phyloP scores from a whole-genome alignment of 2,329 filamentous ascomycete genomes.

The Annulohypoxylon truncatum region DNA sequence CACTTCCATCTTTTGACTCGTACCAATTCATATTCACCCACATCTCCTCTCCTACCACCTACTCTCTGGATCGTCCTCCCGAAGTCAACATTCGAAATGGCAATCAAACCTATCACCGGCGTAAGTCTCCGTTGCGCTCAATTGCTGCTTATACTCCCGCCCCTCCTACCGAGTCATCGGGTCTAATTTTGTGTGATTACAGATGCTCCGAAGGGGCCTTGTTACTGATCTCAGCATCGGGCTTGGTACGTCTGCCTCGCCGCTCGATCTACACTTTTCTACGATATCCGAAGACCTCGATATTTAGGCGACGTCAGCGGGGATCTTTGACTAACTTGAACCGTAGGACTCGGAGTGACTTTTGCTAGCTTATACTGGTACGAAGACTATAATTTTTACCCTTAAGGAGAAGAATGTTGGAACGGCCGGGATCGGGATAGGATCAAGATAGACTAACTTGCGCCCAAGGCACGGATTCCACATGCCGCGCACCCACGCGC shows the following conservation, averaged over 20 bases:
- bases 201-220: slow-evolving; percentile 72
- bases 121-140: slow-evolving; percentile 60
- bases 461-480: slow-evolving; percentile 69
- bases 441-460: slow-evolving; percentile 29
- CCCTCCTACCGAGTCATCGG: slow-evolving; percentile 12
- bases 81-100: slow-evolving; percentile 57
- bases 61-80: slow-evolving; percentile 9
- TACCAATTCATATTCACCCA: slow-evolving; percentile 4
- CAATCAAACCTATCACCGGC: slow-evolving; percentile 68
- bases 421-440: background rate
- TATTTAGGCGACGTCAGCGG: background rate
- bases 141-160: slow-evolving; percentile 47
- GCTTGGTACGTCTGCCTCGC: slow-evolving; percentile 59
- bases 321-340: slow-evolving; percentile 50
- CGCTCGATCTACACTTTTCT: background rate
- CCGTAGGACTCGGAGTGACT: slow-evolving; percentile 63
- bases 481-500: slow-evolving; percentile 68
- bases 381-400: slow-evolving; percentile 42
- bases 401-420: too few relatives aligned
- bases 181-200: slow-evolving; percentile 50
- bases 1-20: slow-evolving; percentile 30
- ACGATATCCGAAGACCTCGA: background rate
- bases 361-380: slow-evolving; percentile 71
- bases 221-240: slow-evolving; percentile 67
- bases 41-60: slow-evolving; percentile 18